Base-by-base conservation (phyloP, 2,329 filamentous ascomycete species). In the Beauveria scarabaeidicola region DNA sequence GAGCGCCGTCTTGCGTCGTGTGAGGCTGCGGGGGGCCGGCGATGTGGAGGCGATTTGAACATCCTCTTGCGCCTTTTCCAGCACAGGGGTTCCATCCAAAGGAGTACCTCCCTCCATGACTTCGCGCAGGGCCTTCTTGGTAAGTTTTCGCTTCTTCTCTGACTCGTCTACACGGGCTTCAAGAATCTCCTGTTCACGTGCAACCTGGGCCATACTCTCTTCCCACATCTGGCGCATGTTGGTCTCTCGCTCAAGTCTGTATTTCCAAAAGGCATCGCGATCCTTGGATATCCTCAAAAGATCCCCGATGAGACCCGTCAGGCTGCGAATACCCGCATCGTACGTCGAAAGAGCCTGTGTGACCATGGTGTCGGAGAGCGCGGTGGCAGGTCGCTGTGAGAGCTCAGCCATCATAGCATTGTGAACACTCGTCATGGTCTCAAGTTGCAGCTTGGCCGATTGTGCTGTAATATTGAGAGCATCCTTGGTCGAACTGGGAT, bases 141-240 rank as follows among this genome's bases (percentile, higher is more conserved):
- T 94, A 63, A 89, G 82, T 70, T 89, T 92, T 60, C 91, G 84
- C 78, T 96, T 97, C 69, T 89, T 83, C 72, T 97, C 93, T 1
- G 91, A 90, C 73, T 96, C 90, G 48, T 90, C 91, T 62, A 97
- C 89, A 61, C 87, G 88, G 40, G 85, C 90, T 70, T 97, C 91
- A 1, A 99, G 81, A 55, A 91, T 84, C 73, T 97, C 94, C 67
- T 99, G 94, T 71, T 99, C 94, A 59, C 85, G 86, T 19, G 92
- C 94, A n/a, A 99, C 89, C 67, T 92, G 87, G 10, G 94, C 91
- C 94, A 99, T 97, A 74, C 92, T 97, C 68, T 99, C 94, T 74
- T 99, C 94, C 94, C 94, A 99, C 85, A 99, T 90, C 61, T 90
- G 87, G 41, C 94, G 86, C 75, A 97, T 88, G 70, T 96, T 90